Evolutionary conservation across 2,329 filamentous ascomycete species (phyloP).

Genomic region (Talaromyces piceae): DNA sequence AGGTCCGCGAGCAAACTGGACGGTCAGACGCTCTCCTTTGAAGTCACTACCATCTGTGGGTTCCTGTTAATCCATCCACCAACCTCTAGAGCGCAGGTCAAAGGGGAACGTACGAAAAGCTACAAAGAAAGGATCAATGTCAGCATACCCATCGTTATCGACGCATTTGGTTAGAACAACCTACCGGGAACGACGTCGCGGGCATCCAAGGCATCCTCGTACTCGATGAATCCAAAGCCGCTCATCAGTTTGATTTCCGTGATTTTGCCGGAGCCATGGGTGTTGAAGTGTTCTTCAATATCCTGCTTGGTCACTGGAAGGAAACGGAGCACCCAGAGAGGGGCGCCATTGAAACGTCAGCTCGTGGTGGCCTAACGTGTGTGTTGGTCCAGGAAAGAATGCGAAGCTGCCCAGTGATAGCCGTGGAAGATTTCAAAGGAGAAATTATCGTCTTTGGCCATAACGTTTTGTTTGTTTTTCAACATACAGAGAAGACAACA

Average conservation of each 20-base stretch:
- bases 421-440: slow-evolving; percentile 11
- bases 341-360: slow-evolving; percentile 27
- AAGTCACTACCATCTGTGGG: slow-evolving; percentile 85
- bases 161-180: slow-evolving; percentile 23
- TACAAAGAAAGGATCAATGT: slow-evolving; percentile 20
- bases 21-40: slow-evolving; percentile 94
- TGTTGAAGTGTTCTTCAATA: slow-evolving; percentile 90
- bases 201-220: slow-evolving; percentile 96
- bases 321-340: slow-evolving; percentile 24
- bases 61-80: slow-evolving; percentile 5
- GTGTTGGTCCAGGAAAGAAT: slow-evolving; percentile 18
- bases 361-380: slow-evolving; percentile 19
- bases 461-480: no score
- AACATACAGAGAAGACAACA: not conserved
- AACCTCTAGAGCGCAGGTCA: not conserved
- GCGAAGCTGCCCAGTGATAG: slow-evolving; percentile 16
- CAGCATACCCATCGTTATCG: slow-evolving; percentile 11
- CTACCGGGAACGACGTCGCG: slow-evolving; percentile 96
- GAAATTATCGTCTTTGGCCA: slow-evolving; percentile 9
- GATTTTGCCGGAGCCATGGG: slow-evolving; percentile 93
- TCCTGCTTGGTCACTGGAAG: slow-evolving; percentile 86
- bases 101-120: slow-evolving; percentile 47
- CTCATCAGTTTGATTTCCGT: slow-evolving; percentile 99
- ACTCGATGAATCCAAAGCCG: slow-evolving; percentile 98
- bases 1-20: slow-evolving; percentile 93